phyloP scores from a whole-genome alignment of 306 rosid genomes.

The Gastrolobium villosum region DNA sequence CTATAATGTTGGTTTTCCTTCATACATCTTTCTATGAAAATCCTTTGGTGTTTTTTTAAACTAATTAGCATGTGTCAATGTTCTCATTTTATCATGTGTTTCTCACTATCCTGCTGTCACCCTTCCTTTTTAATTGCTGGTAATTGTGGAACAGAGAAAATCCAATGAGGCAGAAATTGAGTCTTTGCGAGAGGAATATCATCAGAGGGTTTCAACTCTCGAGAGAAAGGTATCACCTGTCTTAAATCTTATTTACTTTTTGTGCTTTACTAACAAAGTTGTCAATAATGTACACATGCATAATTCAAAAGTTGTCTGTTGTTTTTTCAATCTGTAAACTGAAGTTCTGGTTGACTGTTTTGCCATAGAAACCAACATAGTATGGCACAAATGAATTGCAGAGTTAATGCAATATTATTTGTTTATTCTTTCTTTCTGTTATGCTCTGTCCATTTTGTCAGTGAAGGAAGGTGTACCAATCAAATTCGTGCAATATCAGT shows the following conservation, averaged over 20 bases:
- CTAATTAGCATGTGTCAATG: conserved; percentile 11
- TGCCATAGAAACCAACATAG: conserved; percentile 13
- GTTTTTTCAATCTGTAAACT: conserved; percentile 13
- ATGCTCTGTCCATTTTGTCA: too few species aligned
- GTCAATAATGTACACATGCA: conserved; percentile 24
- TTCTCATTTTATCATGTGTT: conserved; percentile 34
- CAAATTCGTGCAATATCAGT: conserved; percentile 33
- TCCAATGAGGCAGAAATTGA: conserved; percentile 95
- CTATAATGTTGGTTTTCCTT: conserved; percentile 37
- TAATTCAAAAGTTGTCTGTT: conserved; percentile 31
- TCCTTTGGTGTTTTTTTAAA: conserved; percentile 22
- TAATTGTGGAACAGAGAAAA: conserved; percentile 81
- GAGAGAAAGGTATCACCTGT: conserved; percentile 84
- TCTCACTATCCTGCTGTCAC: background rate
- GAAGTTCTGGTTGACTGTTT: conserved; percentile 27
- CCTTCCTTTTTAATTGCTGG: conserved; percentile 50
- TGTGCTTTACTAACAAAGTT: conserved; percentile 13
- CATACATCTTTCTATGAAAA: conserved; percentile 11
- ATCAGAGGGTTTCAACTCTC: conserved; percentile 87
- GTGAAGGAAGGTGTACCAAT: background rate
- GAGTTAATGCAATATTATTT: too few species aligned
- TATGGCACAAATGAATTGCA: background rate
- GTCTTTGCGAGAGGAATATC: conserved; percentile 97
- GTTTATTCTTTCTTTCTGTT: too few species aligned
- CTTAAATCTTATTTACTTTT: conserved; percentile 28